A percentile compares a stretch with the other conserved stretches of the same genome.
phyloP scores from a whole-genome alignment of 164 flowering plant species.

The Macadamia tetraphylla region DNA sequence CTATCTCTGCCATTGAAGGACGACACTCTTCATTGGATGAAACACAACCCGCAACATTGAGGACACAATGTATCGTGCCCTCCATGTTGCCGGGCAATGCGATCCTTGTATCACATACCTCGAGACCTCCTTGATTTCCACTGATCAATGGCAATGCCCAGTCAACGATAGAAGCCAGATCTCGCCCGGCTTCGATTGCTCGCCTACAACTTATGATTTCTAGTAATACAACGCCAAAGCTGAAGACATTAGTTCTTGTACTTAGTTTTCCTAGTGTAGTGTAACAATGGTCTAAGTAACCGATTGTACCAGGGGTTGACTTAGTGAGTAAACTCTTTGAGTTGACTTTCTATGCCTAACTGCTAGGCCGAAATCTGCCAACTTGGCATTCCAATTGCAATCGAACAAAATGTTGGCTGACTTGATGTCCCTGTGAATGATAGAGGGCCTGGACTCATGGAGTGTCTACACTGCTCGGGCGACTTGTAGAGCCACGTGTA shows the following conservation, averaged over 20 bases:
- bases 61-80: conserved; percentile 10
- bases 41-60: conserved; percentile 37
- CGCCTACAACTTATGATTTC: conserved; percentile 54
- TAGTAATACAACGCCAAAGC: conserved; percentile 62
- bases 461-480: conserved; percentile 45
- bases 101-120: conserved; percentile 17
- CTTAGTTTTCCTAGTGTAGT: conserved; percentile 45
- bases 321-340: conserved; percentile 3
- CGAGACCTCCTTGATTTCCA: conserved; percentile 2
- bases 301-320: conserved; percentile 67
- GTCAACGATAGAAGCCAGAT: conserved; percentile 37
- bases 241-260: conserved; percentile 57
- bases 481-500: conserved; percentile 37
- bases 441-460: conserved; percentile 32
- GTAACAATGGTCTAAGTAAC: conserved; percentile 68
- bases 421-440: conserved; percentile 67
- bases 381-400: conserved; percentile 36
- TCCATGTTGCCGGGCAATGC: conserved; percentile 8
- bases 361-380: conserved; percentile 70
- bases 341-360: conserved; percentile 4
- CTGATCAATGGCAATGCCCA: conserved; percentile 27
- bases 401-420: conserved; percentile 63
- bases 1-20: conserved; percentile 22
- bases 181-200: conserved; percentile 37
- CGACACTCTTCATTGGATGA: conserved; percentile 10